These are phyloP conservation scores for Datisca glomerata DNA, from an alignment of 306 rosid species.

Conservation along the genomic window DNA sequence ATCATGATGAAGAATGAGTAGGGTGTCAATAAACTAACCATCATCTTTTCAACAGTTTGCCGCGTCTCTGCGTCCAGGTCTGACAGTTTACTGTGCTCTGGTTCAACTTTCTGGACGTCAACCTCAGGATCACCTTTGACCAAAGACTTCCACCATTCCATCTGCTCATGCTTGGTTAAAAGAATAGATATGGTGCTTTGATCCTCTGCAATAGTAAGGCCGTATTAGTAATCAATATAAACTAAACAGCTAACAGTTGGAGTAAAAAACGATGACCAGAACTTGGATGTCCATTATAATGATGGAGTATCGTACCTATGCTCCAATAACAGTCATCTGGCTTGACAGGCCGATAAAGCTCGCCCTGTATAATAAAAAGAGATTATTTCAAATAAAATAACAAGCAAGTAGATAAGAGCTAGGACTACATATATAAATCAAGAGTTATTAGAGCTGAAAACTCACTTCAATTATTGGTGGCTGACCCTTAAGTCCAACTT, in stretches of 20 bases:
- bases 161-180: constrained; percentile 84
- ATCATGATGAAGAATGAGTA: too few relatives aligned
- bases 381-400: too few relatives aligned
- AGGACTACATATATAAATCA: too few relatives aligned
- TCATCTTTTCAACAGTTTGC: constrained; percentile 88
- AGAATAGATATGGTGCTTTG: constrained; percentile 62
- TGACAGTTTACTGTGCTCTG: constrained; percentile 74
- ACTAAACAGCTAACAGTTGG: too few relatives aligned
- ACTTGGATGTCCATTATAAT: too few relatives aligned
- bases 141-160: constrained; percentile 95
- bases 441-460: neutral
- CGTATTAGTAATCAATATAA: neutral
- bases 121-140: constrained; percentile 88
- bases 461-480: constrained; percentile 85
- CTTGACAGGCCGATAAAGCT: constrained; percentile 43
- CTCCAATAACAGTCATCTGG: constrained; percentile 93
- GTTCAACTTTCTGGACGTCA: constrained; percentile 89
- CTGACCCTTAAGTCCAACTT: constrained; percentile 88
- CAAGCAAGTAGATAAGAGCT: too few relatives aligned
- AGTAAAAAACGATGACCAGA: too few relatives aligned
- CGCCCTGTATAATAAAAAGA: constrained; percentile 68
- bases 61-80: constrained; percentile 90
- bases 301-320: constrained; percentile 71
- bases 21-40: constrained; percentile 53
- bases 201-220: constrained; percentile 61